phyloP scores from a whole-genome alignment of 352 stramenopile genomes.

The Phytophthora gonapodyides region DNA sequence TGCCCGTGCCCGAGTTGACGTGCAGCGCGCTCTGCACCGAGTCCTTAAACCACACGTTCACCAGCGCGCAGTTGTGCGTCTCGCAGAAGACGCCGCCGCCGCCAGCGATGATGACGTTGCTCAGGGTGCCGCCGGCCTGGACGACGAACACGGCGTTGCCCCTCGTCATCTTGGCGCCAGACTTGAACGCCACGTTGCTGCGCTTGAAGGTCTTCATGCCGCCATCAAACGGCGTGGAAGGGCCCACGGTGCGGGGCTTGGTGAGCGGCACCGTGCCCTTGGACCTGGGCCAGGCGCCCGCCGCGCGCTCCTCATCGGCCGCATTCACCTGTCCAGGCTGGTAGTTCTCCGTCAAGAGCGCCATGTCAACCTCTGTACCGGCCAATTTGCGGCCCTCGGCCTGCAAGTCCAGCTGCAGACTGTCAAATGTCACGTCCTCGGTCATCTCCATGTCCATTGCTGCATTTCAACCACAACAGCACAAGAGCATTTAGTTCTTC shows the following conservation, averaged over 20 bases:
- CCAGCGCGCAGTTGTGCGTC: slow-evolving; percentile 63
- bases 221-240: slow-evolving; percentile 52
- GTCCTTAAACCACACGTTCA: slow-evolving; percentile 63
- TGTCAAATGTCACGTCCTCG: slow-evolving; percentile 23
- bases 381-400: slow-evolving; percentile 18
- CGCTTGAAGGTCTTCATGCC: slow-evolving; percentile 67
- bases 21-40: slow-evolving; percentile 58
- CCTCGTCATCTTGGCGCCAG: slow-evolving; percentile 34
- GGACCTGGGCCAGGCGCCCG: slow-evolving; percentile 44
- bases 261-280: slow-evolving; percentile 44
- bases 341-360: slow-evolving; percentile 16
- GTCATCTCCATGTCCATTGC: slow-evolving; percentile 14
- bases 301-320: slow-evolving; percentile 29
- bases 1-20: slow-evolving; percentile 55
- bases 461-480: slow-evolving; percentile 12
- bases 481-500: slow-evolving; percentile 5
- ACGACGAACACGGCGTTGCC: slow-evolving; percentile 68
- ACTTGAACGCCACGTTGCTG: slow-evolving; percentile 51
- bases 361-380: slow-evolving; percentile 11
- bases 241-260: slow-evolving; percentile 31
- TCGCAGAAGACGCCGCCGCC: slow-evolving; percentile 60
- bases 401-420: slow-evolving; percentile 1
- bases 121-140: slow-evolving; percentile 55
- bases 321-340: slow-evolving; percentile 23
- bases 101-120: slow-evolving; percentile 66